Percentiles rank a stretch among this genome's conserved stretches.
phyloP scores from a whole-genome alignment of 306 rosid genomes.

The Rosa multiflora region DNA sequence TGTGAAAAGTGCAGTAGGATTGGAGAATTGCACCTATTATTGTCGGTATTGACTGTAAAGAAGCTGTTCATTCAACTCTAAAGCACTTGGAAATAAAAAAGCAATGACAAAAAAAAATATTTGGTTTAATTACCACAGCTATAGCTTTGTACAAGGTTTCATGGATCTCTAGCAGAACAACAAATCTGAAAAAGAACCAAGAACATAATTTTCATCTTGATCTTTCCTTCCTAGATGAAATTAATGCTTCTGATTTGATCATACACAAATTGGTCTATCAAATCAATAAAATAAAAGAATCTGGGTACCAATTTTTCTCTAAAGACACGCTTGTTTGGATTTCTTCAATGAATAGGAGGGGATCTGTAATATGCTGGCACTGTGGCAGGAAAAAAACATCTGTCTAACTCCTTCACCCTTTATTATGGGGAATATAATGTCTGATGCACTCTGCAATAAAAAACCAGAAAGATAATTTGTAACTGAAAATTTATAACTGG shows the following conservation, averaged over 20 bases:
- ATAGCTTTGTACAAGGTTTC: no score
- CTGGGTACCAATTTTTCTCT: no score
- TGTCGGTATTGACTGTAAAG: no score
- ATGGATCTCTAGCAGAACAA: background rate
- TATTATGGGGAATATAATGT: constrained; percentile 72
- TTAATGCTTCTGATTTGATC: background rate
- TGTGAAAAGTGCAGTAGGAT: no score
- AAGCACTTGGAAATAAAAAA: no score
- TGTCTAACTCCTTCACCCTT: constrained; percentile 69
- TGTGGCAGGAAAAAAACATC: constrained; percentile 61
- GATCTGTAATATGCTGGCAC: constrained; percentile 49
- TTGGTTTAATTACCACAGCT: no score
- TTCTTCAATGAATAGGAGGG: constrained; percentile 38
- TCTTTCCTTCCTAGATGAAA: background rate
- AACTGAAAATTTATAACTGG: no score
- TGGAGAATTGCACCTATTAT: no score
- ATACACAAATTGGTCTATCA: background rate
- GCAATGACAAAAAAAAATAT: background rate
- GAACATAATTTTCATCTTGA: background rate
- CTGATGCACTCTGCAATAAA: constrained; percentile 35
- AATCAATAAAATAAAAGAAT: background rate
- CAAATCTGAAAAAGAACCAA: background rate
- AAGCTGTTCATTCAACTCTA: no score
- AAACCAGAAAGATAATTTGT: no score
- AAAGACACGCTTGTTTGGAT: background rate